Evolutionary conservation across 2,329 filamentous ascomycete species (phyloP).

Genomic region (Xylariaceae sp.): DNA sequence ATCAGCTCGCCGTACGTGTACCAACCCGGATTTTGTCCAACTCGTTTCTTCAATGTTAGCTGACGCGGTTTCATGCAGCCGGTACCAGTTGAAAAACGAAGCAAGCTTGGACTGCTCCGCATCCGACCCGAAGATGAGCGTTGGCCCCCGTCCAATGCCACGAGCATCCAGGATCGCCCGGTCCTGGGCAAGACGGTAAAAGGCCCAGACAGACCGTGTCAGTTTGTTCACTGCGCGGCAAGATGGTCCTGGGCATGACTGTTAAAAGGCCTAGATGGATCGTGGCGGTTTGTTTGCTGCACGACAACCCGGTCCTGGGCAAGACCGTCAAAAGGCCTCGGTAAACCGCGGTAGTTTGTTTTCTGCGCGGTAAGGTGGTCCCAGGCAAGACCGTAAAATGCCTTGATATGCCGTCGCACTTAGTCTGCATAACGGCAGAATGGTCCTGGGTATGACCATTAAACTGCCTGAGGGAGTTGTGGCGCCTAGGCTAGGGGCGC

Average conservation of each 20-base stretch:
- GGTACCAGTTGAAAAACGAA: background rate
- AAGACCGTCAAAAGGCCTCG: constrained; percentile 39
- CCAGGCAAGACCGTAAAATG: constrained; percentile 40
- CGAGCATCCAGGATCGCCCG: background rate
- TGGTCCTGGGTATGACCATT: constrained; percentile 23
- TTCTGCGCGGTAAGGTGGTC: constrained; percentile 15
- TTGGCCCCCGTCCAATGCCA: background rate
- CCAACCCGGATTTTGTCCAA: background rate
- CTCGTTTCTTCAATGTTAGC: background rate
- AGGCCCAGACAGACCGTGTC: too few species aligned
- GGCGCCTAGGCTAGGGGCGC: constrained; percentile 21
- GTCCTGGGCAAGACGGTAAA: background rate
- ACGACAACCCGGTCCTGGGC: constrained; percentile 28
- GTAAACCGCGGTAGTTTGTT: constrained; percentile 10
- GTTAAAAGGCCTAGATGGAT: constrained; percentile 36
- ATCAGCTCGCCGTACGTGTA: background rate
- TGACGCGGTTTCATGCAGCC: background rate
- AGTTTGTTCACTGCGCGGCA: constrained; percentile 30
- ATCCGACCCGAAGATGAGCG: background rate
- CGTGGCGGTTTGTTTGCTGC: constrained; percentile 6
- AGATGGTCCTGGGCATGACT: constrained; percentile 34
- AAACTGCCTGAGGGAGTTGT: constrained; percentile 20
- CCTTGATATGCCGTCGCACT: constrained; percentile 21
- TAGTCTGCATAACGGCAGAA: constrained; percentile 6
- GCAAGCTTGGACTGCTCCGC: background rate